Evolutionary conservation across 176 grass and related monocot genomes (phyloP), one percentile per base, ranked within the genome.

Genomic region (Musa troglodytarum): DNA sequence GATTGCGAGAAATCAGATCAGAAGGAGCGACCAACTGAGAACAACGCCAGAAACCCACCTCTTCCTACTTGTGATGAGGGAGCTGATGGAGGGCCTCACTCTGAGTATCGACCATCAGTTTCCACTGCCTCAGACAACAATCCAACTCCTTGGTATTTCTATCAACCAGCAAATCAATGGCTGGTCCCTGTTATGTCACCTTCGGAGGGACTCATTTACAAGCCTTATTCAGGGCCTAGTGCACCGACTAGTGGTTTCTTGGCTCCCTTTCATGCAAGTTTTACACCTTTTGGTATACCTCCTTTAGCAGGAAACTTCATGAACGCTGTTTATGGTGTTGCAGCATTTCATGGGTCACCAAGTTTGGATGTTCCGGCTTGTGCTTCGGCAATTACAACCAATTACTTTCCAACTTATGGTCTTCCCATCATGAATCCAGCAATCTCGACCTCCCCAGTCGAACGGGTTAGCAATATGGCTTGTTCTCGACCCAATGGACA

Each of bases 181-280:
- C 71, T 99, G 9, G 81, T 99, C 53, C 96, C 96, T 53, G 83
- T 94, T 19, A 88, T 95, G 91, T 85, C 91, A 53, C 86, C 91
- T 2, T 94, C 82, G 9, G 90, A 98, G 81, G 95, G 95, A 16
- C 81, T 99, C 75, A 85, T 99, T 63, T 99, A 92, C 81, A 95
- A 95, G 49, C 88, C 90, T 17, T 98, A 94, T 73, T 29, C 82
- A 1, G 95, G 90, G 50, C 77, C 78, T 2, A 93, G 88, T 63
- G 91, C 86, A 24, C 86, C 96, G 13, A 80, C 86, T 50, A 86
- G 96, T 76, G 89, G 88, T 64, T 86, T 99, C 69, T 54, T 99
- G 71, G 72, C 96, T 52, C 91, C 96, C 1, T 64, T 95, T 77
- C 95, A 88, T 69, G 76, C 81, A 52, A 71, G 74, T 51, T 89